Evolutionary conservation across 2,329 filamentous ascomycete genomes (phyloP), one percentile per base, ranked within the genome.

Genomic region (Neofusicoccum sp.): DNA sequence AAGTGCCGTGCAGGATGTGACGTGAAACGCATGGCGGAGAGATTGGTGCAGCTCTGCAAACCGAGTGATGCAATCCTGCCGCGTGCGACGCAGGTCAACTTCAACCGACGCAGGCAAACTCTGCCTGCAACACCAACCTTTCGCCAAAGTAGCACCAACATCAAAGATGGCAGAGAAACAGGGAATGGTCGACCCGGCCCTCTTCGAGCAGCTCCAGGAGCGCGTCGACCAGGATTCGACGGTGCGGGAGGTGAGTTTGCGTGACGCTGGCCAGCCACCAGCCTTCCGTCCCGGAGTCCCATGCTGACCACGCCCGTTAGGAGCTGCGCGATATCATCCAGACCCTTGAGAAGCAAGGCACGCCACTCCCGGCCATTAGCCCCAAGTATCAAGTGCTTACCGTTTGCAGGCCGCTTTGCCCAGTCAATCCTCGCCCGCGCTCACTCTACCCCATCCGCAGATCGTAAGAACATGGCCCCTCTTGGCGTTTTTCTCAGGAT

Each of bases 141-240:
- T 38, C 51, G 33, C 51, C 34, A 51, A 30, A 54, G 14, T 16
- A 54, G 20, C 58, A 44, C 16, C 47, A 16, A 38, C 57, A 57
- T 43, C 38, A 44, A 51, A 49, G 60, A 74, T 75, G 71, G 67
- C 67, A 44, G 66, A 63, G 26, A 67, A 65, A 58, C 66, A 75
- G 57, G 78, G 76, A 61, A 85, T 89, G 82, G 86, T 95, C 70
- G 88, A 96, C 73, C 88, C 90, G 63, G 83, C 84, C 66, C 90
- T 98, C 74, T 97, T 98, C 76, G 86, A 92, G 71, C 84, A 89
- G 68, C 87, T 99, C 63, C 93, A 97, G 77, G 80, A 84, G 62
- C 93, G 93, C 75, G 91, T 97, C 68, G 95, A 98, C 68, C 89
- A 96, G 75, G 95, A 98, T 73, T 83, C 86, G 7, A 81, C 84